Evolutionary conservation across 306 rosid genomes (phyloP).

Genomic region (Cucumis cinereus): DNA sequence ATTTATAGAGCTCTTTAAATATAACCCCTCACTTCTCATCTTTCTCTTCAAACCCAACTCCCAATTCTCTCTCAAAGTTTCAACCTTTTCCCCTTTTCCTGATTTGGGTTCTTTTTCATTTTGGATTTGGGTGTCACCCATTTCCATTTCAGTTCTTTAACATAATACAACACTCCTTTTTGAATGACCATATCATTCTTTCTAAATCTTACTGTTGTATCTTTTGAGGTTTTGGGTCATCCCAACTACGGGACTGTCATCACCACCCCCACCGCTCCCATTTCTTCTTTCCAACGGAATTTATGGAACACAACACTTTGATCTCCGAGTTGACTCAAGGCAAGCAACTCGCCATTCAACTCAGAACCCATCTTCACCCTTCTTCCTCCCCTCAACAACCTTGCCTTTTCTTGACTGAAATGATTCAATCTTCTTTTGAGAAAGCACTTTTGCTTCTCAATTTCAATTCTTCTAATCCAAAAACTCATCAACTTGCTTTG

Average conservation of each 20-base stretch:
- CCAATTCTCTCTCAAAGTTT: neutral
- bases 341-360: slow-evolving; percentile 34
- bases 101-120: neutral
- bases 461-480: slow-evolving; percentile 9
- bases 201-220: neutral
- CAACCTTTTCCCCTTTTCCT: neutral
- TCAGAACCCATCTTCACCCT: slow-evolving; percentile 20
- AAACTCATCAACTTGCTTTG: slow-evolving; percentile 12
- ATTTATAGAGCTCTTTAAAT: neutral
- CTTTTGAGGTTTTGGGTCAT: too few species aligned
- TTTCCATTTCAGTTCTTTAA: too few species aligned
- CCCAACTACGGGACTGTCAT: too few species aligned
- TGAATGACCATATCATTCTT: slow-evolving; percentile 2
- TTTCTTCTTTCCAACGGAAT: neutral
- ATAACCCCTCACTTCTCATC: too few species aligned
- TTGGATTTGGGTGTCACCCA: neutral
- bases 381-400: slow-evolving; percentile 9
- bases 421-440: slow-evolving; percentile 31
- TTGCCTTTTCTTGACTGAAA: slow-evolving; percentile 23
- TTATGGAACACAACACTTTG: slow-evolving; percentile 19
- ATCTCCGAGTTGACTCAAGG: slow-evolving; percentile 37
- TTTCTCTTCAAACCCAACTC: slow-evolving; percentile 8
- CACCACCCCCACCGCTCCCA: neutral
- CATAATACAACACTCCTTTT: too few species aligned
- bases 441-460: slow-evolving; percentile 28